phyloP scores from a whole-genome alignment of 495 filamentous ascomycete species.

The Astrothelium macrocarpum region DNA sequence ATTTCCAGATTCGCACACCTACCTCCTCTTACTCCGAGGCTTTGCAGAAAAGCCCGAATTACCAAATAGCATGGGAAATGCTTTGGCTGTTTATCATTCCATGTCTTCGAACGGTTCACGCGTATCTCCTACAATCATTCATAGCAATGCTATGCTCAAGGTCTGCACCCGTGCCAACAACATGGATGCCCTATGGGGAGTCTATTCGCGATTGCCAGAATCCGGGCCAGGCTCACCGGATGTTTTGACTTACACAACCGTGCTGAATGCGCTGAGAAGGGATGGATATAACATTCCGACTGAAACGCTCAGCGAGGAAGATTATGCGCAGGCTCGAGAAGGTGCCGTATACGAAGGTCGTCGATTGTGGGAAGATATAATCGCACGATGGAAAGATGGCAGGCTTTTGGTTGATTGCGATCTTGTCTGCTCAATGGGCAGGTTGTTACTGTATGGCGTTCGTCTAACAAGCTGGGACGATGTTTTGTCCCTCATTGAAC shows the following conservation, averaged over 20 bases:
- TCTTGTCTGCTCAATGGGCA: conserved; percentile 67
- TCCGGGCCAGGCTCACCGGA: conserved; percentile 53
- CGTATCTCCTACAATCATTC: conserved; percentile 60
- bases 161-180: conserved; percentile 62
- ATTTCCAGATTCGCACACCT: conserved; percentile 64
- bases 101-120: conserved; percentile 49
- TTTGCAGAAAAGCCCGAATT: conserved; percentile 46
- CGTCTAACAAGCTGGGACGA: conserved; percentile 54
- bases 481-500: conserved; percentile 60
- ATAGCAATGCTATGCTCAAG: conserved; percentile 76
- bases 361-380: conserved; percentile 69
- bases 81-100: conserved; percentile 60
- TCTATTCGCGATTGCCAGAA: conserved; percentile 56
- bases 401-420: conserved; percentile 60
- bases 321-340: conserved; percentile 27
- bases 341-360: conserved; percentile 48
- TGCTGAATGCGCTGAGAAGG: conserved; percentile 59
- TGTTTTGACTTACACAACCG: conserved; percentile 63
- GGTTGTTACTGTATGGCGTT: conserved; percentile 51
- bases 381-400: conserved; percentile 59
- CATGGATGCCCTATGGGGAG: conserved; percentile 63
- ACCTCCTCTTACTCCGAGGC: conserved; percentile 73
- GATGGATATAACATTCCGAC: conserved; percentile 22
- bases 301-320: conserved; percentile 25
- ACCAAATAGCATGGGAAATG: conserved; percentile 46